Conservation (phyloP, 345 rosid genomes). For the Populus ilicifolia region DNA sequence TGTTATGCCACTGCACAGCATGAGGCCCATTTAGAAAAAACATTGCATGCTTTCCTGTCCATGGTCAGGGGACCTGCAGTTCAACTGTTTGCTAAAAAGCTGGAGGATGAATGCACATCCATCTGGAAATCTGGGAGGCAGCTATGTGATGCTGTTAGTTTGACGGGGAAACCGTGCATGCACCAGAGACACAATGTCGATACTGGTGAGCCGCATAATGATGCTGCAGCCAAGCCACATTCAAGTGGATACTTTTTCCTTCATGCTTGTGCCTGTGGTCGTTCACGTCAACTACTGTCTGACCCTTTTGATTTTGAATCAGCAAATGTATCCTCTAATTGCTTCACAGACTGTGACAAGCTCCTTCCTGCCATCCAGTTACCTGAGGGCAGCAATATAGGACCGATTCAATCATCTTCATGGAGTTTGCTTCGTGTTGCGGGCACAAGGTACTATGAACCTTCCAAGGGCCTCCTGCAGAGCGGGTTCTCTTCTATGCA, state of each 20-base stretch:
- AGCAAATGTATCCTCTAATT: conserved; percentile 49
- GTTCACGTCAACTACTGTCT: conserved; percentile 50
- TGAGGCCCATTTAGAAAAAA: conserved; percentile 56
- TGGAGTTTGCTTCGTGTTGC: conserved; percentile 79
- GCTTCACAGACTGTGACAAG: conserved; percentile 69
- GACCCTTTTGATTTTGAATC: conserved; percentile 79
- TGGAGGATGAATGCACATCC: conserved; percentile 67
- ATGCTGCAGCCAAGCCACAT: conserved; percentile 43
- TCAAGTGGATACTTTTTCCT: conserved; percentile 75
- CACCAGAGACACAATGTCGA: conserved; percentile 55
- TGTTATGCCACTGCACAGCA: conserved; percentile 70
- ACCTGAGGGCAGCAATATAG: conserved; percentile 37
- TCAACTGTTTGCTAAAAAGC: conserved; percentile 47
- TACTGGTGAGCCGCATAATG: conserved; percentile 25
- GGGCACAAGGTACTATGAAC: conserved; percentile 64
- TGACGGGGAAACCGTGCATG: conserved; percentile 82
- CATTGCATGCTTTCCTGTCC: conserved; percentile 56
- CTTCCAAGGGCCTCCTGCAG: conserved; percentile 71
- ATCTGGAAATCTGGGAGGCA: conserved; percentile 85
- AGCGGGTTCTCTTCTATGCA: conserved; percentile 63
- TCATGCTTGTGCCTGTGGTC: conserved; percentile 90
- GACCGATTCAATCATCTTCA: conserved; percentile 55
- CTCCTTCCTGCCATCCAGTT: conserved; percentile 54
- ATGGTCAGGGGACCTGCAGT: conserved; percentile 82
- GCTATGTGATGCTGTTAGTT: conserved; percentile 82